Evolutionary conservation across 306 rosid genomes (phyloP).

Genomic region (Crotalaria pallida): DNA sequence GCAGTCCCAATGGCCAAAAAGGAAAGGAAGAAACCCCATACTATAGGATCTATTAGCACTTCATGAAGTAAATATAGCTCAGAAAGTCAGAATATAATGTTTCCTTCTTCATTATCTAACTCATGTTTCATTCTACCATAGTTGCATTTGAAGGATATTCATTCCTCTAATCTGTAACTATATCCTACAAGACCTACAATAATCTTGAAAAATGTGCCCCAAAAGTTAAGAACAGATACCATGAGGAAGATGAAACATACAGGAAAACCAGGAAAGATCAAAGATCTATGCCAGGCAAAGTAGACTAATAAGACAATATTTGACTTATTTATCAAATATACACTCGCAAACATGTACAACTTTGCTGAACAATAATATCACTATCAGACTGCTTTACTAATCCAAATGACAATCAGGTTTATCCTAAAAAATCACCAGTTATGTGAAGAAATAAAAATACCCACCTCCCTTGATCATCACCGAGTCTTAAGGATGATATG

Average conservation of each 20-base stretch:
- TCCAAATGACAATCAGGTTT: not conserved
- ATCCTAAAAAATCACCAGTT: not conserved
- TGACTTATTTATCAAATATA: not conserved
- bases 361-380: not conserved
- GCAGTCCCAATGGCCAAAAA: not conserved
- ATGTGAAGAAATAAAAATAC: conserved; percentile 21
- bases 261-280: not conserved
- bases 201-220: not conserved
- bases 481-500: conserved; percentile 85
- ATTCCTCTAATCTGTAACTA: not conserved
- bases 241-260: conserved; percentile 15
- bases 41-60: not conserved
- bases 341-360: not conserved
- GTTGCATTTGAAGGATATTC: not conserved
- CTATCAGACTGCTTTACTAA: not conserved
- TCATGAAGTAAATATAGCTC: not conserved
- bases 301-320: not conserved
- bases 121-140: not conserved
- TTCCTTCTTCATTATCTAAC: not conserved
- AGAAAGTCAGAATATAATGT: not conserved
- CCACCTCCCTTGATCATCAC: conserved; percentile 98
- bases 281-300: not conserved
- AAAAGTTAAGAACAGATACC: not conserved
- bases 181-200: not conserved
- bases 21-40: not conserved